Conservation (phyloP, 495 filamentous ascomycete genomes). For the Pseudomonodictys pantanalensis region DNA sequence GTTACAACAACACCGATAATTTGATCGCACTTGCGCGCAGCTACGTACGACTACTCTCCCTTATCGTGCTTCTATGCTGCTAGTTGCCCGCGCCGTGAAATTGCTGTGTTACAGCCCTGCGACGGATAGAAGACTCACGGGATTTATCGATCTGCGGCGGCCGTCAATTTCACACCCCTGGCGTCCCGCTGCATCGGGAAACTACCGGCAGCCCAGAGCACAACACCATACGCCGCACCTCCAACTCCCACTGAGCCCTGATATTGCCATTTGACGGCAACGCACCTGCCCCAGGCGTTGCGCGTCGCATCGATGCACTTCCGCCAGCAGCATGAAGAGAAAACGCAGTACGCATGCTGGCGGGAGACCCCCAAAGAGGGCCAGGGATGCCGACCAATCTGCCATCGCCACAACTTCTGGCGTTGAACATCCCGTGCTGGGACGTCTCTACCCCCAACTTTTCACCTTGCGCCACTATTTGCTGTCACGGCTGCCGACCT, state of each 20-base stretch:
- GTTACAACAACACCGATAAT: too few relatives aligned
- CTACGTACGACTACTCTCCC: neutral
- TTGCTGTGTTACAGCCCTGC: constrained; percentile 21
- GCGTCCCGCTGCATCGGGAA: constrained; percentile 11
- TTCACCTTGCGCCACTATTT: constrained; percentile 72
- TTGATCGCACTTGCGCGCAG: too few relatives aligned
- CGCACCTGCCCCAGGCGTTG: constrained; percentile 8
- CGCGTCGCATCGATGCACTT: constrained; percentile 15
- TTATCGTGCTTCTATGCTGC: neutral
- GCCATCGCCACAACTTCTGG: constrained; percentile 27
- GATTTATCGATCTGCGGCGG: constrained; percentile 6
- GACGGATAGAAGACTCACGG: constrained; percentile 6
- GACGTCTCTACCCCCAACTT: constrained; percentile 67
- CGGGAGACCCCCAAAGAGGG: constrained; percentile 17
- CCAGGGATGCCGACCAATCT: constrained; percentile 30
- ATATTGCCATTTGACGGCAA: neutral
- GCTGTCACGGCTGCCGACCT: constrained; percentile 49
- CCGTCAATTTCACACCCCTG: constrained; percentile 19
- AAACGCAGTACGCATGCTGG: constrained; percentile 25
- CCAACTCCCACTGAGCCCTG: neutral
- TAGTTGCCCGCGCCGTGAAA: neutral
- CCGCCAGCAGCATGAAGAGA: constrained; percentile 33
- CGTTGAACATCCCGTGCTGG: constrained; percentile 63
- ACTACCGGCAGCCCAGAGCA: constrained; percentile 8
- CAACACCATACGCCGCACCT: constrained; percentile 22